phyloP scores from a whole-genome alignment of 2,329 filamentous ascomycete genomes.

The Hymenoscyphus infarciens region DNA sequence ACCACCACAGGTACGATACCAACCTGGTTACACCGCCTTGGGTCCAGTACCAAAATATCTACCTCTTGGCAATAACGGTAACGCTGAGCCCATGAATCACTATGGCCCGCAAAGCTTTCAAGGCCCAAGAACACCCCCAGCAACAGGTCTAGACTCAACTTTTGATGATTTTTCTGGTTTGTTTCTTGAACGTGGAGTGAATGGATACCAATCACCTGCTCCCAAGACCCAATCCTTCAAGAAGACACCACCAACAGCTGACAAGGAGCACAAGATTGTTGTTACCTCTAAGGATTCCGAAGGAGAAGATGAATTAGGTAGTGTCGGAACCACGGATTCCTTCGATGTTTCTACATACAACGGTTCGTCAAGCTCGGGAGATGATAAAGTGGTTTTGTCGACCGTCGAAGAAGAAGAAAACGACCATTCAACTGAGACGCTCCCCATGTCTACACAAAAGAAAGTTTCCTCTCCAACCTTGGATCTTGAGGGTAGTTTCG shows the following conservation, averaged over 20 bases:
- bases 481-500: constrained; percentile 18
- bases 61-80: neutral
- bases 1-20: constrained; percentile 3
- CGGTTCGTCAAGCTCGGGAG: neutral
- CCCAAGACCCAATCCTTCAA: neutral
- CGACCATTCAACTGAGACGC: constrained; percentile 24
- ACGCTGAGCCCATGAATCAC: neutral
- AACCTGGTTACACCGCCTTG: constrained; percentile 1
- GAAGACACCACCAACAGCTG: neutral
- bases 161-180: constrained; percentile 19
- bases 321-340: neutral
- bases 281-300: neutral
- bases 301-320: neutral
- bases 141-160: neutral
- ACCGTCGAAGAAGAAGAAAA: constrained; percentile 12
- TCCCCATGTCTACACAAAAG: constrained; percentile 18
- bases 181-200: constrained; percentile 16
- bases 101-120: neutral
- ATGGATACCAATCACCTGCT: constrained; percentile 19
- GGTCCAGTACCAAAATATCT: neutral
- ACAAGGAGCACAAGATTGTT: neutral
- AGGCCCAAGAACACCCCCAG: constrained; percentile 6
- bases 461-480: constrained; percentile 19
- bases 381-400: constrained; percentile 6
- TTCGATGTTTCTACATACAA: neutral